These are phyloP conservation scores for Leishmania amazonensis DNA, from an alignment of 208 protist genomes.

Conservation along the genomic window DNA sequence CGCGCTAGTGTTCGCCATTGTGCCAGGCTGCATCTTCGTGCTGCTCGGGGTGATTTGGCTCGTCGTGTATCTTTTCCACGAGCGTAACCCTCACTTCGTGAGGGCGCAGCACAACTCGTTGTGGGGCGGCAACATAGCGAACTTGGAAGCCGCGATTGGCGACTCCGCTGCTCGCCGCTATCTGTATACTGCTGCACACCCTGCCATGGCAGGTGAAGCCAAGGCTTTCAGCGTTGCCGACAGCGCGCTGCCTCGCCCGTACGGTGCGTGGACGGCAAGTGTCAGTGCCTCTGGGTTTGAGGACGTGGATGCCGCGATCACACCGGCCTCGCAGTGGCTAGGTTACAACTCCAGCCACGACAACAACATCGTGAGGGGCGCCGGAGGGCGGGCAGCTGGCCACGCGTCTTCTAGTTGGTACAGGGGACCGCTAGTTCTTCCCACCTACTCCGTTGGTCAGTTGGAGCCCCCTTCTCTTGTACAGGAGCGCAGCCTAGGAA, in stretches of 20 bases:
- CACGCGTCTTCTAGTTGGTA: background rate
- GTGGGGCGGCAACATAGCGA: background rate
- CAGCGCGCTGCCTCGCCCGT: background rate
- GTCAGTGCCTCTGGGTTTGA: background rate
- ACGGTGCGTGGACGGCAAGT: background rate
- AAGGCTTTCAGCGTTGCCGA: background rate
- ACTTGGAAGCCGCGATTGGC: background rate
- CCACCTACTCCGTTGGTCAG: background rate
- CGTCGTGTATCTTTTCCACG: slow-evolving; percentile 14
- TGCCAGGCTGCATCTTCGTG: slow-evolving; percentile 46
- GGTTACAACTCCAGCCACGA: background rate
- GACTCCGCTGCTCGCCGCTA: background rate
- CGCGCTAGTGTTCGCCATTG: slow-evolving; percentile 43
- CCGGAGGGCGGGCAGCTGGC: background rate
- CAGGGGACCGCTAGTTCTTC: background rate
- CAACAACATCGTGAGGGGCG: background rate
- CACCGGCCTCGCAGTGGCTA: background rate
- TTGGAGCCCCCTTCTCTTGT: background rate
- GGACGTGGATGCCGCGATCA: background rate
- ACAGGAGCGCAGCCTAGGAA: background rate
- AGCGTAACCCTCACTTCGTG: background rate
- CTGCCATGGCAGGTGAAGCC: background rate
- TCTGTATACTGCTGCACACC: background rate
- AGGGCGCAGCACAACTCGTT: background rate
- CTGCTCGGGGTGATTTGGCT: slow-evolving; percentile 37